Base-by-base conservation (phyloP, 1,284 basidiomycete genomes). In the Cerioporus squamosus region DNA sequence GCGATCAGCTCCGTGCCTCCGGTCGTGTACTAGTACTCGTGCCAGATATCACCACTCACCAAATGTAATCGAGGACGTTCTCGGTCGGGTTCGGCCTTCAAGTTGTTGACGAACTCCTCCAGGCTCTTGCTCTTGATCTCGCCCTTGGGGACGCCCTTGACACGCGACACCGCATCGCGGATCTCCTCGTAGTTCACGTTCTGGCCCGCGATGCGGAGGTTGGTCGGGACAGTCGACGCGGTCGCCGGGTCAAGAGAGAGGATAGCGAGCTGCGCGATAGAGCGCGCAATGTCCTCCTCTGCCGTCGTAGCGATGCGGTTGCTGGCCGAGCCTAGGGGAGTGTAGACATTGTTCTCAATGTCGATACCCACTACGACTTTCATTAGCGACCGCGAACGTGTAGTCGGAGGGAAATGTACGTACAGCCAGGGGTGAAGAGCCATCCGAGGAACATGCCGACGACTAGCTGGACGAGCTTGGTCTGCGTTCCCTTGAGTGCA, bases 371-470 rank as follows among this genome's bases (percentile, higher is more conserved):
- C 68, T 69, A 24, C 14, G 31, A n/a, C 40, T 33, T n/a, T 5
- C 29, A 36, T 22, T 17, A 1, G 31, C 18, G 8, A 14, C 33
- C 5, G 33, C 5, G 14, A 14, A 36, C 5, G 33, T 36, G 33
- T 14, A 36, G 5, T 14, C 5, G 14, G 15, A 26, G 44, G n/a
- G 20, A 23, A 40, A 40, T 8, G 15, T 12, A 58, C 63, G 43
- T 53, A 65, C 65, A 43, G 10, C 22, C 56, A 6, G 65, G 59
- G 22, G n/a, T 17, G 54, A 45, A 22, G 7, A 33, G 17, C 48
- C 36, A 45, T 23, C 70, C 69, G 14, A 69, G 65, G 53, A 71
- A 70, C 15, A 68, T 56, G n/a, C 69, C 69, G 2, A 42, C 62
- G 54, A 68, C 64, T 18, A 71, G 57, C 10, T 60, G 36, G 50